Percentiles rank a stretch among this genome's conserved stretches.
Conservation (phyloP, 2,329 filamentous ascomycete species). For the Cyclaneusma minus region DNA sequence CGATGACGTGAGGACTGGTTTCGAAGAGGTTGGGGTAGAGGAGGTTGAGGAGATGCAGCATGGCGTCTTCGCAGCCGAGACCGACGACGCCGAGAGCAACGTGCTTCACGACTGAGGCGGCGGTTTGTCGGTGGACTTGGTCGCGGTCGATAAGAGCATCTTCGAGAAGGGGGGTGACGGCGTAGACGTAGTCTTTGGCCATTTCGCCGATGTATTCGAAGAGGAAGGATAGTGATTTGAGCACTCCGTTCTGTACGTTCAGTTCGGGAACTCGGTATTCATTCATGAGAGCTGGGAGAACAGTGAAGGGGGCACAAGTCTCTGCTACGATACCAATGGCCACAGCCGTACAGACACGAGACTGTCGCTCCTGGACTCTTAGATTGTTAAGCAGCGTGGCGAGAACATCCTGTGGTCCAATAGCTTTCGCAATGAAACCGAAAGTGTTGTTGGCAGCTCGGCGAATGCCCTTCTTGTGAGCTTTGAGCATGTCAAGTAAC, state of each 20-base stretch:
- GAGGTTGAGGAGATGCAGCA: slow-evolving; percentile 93
- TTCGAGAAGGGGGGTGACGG: slow-evolving; percentile 86
- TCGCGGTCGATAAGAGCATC: slow-evolving; percentile 96
- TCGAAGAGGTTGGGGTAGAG: slow-evolving; percentile 96
- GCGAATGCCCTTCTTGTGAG: slow-evolving; percentile 97
- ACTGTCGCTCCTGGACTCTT: slow-evolving; percentile 92
- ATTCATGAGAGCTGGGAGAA: slow-evolving; percentile 98
- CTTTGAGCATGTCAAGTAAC: slow-evolving; percentile 96
- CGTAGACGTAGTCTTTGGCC: slow-evolving; percentile 99
- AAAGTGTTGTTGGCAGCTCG: slow-evolving; percentile 99
- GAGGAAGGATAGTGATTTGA: slow-evolving; percentile 91
- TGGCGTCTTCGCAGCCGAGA: slow-evolving; percentile 92
- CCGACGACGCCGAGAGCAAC: slow-evolving; percentile 95
- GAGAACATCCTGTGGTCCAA: slow-evolving; percentile 92
- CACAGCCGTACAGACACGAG: slow-evolving; percentile 93
- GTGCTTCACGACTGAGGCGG: slow-evolving; percentile 93
- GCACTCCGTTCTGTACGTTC: slow-evolving; percentile 95
- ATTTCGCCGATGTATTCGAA: slow-evolving; percentile 99
- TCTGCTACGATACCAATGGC: slow-evolving; percentile 98
- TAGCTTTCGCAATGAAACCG: slow-evolving; percentile 98
- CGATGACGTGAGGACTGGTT: slow-evolving; percentile 94
- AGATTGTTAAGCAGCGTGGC: slow-evolving; percentile 94
- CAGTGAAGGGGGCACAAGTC: slow-evolving; percentile 95
- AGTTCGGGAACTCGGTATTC: slow-evolving; percentile 97
- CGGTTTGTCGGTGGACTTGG: slow-evolving; percentile 94